These are phyloP conservation scores for Dactylorhiza incarnata DNA, from an alignment of 106 monocot genomes.

Conservation along the genomic window DNA sequence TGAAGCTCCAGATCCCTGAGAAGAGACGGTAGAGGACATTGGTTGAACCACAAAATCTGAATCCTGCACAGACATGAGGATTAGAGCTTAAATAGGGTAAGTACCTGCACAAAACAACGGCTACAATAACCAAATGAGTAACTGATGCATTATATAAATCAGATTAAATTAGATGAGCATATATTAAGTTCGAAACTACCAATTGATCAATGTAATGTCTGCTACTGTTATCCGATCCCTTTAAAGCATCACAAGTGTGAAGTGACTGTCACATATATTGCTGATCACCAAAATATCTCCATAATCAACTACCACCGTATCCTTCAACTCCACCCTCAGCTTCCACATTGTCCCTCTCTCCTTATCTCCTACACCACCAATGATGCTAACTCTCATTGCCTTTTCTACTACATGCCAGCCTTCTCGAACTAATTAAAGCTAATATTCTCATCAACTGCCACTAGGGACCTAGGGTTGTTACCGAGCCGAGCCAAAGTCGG, in stretches of 20 bases:
- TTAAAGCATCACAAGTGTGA: background rate
- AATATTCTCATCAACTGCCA: background rate
- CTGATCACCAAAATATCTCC: background rate
- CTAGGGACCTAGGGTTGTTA: too few relatives aligned
- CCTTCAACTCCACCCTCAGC: background rate
- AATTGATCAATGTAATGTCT: background rate
- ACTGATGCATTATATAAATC: background rate
- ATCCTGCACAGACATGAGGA: conserved; percentile 28
- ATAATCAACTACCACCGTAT: background rate
- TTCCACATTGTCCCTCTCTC: background rate
- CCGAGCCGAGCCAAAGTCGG: too few relatives aligned
- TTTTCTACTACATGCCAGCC: background rate
- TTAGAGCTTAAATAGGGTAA: background rate
- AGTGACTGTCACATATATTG: too few relatives aligned
- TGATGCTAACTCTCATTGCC: background rate
- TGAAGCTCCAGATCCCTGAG: conserved; percentile 45
- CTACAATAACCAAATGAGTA: background rate
- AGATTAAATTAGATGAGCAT: background rate
- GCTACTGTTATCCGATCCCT: background rate
- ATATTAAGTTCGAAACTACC: background rate
- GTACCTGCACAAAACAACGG: background rate
- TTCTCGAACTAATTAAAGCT: background rate
- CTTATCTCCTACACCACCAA: background rate
- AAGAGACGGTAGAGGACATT: conserved; percentile 42
- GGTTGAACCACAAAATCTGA: conserved; percentile 70